phyloP scores from a whole-genome alignment of 345 rosid species.

The Citropsis articulata region DNA sequence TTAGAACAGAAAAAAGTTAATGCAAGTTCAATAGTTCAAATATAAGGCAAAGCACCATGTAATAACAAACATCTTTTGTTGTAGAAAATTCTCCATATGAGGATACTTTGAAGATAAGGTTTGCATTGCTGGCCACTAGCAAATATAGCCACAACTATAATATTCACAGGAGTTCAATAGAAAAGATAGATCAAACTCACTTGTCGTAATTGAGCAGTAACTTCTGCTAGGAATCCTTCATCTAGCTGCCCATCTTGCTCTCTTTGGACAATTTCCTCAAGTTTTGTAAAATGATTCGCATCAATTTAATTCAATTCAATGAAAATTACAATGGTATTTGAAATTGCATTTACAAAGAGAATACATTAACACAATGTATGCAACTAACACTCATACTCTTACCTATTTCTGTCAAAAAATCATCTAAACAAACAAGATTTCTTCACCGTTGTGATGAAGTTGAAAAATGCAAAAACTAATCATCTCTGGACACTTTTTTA shows the following conservation, averaged over 20 bases:
- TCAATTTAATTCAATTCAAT: neutral
- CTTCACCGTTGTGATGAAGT: neutral
- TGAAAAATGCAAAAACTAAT: neutral
- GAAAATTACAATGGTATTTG: neutral
- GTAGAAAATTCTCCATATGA: neutral
- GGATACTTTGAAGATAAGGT: slow-evolving; percentile 1
- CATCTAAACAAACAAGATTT: neutral
- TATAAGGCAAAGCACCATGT: neutral
- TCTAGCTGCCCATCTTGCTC: slow-evolving; percentile 81
- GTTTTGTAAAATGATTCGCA: slow-evolving; percentile 1
- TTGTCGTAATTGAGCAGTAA: slow-evolving; percentile 82
- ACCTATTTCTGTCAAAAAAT: neutral
- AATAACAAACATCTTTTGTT: neutral
- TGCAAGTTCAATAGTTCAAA: slow-evolving; percentile 2
- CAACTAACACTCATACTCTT: neutral
- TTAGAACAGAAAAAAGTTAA: neutral
- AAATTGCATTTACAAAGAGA: neutral
- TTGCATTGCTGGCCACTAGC: neutral
- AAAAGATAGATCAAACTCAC: slow-evolving; percentile 32
- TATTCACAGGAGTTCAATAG: neutral
- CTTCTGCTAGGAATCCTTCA: slow-evolving; percentile 94
- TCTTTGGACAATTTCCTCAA: slow-evolving; percentile 63
- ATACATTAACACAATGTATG: neutral
- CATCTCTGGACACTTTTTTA: neutral
- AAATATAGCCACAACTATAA: slow-evolving; percentile 9